A percentile compares a stretch with the other conserved stretches of the same genome.
These are phyloP conservation scores for Patellifolia procumbens DNA, from an alignment of 179 eudicot genomes.

Conservation along the genomic window DNA sequence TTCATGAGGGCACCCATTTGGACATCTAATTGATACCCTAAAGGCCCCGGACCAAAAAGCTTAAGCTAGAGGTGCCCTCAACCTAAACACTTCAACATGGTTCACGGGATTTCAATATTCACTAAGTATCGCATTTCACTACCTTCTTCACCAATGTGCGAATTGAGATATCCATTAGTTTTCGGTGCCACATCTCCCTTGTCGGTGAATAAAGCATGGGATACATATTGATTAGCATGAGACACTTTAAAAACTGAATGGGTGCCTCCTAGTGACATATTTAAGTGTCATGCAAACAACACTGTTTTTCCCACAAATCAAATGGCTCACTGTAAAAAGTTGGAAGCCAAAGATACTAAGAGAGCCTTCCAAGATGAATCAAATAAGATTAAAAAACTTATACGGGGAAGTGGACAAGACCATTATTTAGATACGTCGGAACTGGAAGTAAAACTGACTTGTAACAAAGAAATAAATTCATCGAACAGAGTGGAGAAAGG, in stretches of 20 bases:
- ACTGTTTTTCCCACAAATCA: background rate
- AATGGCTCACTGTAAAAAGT: background rate
- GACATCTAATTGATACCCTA: no score
- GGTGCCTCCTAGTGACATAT: background rate
- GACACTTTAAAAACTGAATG: background rate
- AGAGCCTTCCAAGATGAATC: background rate
- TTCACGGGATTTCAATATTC: no score
- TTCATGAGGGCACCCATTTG: no score
- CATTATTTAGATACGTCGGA: background rate
- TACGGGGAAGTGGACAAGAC: background rate
- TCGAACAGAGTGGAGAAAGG: slow-evolving; percentile 7
- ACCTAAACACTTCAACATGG: no score
- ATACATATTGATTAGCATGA: background rate
- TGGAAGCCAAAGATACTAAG: background rate
- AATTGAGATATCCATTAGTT: no score
- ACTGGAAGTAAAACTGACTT: background rate
- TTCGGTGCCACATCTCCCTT: no score
- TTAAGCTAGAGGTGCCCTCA: no score
- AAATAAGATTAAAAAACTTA: background rate
- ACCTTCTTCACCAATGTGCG: no score
- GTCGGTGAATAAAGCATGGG: no score
- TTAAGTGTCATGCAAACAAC: background rate
- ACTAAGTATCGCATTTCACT: no score
- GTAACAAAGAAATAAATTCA: background rate
- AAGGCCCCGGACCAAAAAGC: no score